A percentile compares a stretch with the other conserved stretches of the same genome.
phyloP scores from a whole-genome alignment of 352 stramenopile genomes.

The Phytophthora fragariae region DNA sequence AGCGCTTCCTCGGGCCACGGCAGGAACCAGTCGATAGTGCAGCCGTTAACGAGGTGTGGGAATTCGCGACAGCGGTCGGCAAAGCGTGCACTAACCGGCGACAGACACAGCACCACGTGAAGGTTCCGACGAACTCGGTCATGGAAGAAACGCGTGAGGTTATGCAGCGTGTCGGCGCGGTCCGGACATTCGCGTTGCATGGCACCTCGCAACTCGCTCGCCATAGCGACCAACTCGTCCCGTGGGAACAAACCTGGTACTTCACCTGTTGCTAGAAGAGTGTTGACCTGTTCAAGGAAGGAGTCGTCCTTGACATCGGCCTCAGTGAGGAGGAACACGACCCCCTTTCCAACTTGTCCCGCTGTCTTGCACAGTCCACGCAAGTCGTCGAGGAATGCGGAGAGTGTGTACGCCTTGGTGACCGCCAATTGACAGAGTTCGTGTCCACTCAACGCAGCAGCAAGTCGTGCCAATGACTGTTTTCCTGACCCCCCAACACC shows the following conservation, averaged over 20 bases:
- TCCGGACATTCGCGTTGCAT: slow-evolving; percentile 80
- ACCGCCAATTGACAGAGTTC: slow-evolving; percentile 89
- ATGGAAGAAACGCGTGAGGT: slow-evolving; percentile 89
- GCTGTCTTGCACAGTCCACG: slow-evolving; percentile 84
- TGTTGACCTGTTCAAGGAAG: slow-evolving; percentile 92
- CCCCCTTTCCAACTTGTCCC: slow-evolving; percentile 78
- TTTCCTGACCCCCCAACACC: slow-evolving; percentile 92
- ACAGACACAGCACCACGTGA: slow-evolving; percentile 90
- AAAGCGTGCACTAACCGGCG: slow-evolving; percentile 83
- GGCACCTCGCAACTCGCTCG: slow-evolving; percentile 71
- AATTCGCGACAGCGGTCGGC: slow-evolving; percentile 88
- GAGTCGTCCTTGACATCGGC: slow-evolving; percentile 91
- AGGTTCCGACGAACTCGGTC: slow-evolving; percentile 87
- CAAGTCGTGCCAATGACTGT: slow-evolving; percentile 82
- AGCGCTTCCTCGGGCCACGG: slow-evolving; percentile 91
- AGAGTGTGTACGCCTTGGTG: slow-evolving; percentile 89
- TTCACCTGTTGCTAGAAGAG: slow-evolving; percentile 82
- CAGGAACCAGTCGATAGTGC: slow-evolving; percentile 92
- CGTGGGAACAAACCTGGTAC: slow-evolving; percentile 89
- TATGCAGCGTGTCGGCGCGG: slow-evolving; percentile 76
- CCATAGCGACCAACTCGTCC: slow-evolving; percentile 90
- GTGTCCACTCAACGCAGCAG: slow-evolving; percentile 78
- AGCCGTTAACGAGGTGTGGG: slow-evolving; percentile 87
- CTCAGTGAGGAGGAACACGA: slow-evolving; percentile 90
- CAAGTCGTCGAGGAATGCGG: slow-evolving; percentile 90